Evolutionary conservation across 2,329 filamentous ascomycete species (phyloP), one percentile per base, ranked within the genome.

Genomic region (Cladobotryum protrusum): DNA sequence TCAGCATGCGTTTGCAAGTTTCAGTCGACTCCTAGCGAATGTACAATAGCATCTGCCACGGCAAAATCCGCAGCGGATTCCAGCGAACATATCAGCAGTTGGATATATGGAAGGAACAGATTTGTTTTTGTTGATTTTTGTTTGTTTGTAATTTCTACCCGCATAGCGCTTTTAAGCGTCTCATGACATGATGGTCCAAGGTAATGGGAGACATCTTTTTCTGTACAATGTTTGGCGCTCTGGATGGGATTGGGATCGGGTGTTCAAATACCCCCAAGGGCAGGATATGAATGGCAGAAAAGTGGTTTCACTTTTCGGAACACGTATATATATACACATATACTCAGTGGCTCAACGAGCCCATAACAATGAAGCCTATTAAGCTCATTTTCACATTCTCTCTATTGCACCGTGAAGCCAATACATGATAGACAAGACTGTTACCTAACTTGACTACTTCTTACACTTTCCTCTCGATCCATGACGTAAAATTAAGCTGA

Each of bases 191-290:
- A 34, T 40, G 24, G 20, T 20, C n/a, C 43, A 39, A 43, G 37
- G 33, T 44, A n/a, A 43, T 37, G 41, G 40, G 39, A 47, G 48
- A 50, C 32, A 47, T 34, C 32, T n/a, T 20, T 50, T 33, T n/a
- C n/a, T 48, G 41, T 47, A 37, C 37, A 29, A 34, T 50, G 14
- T 32, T 47, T 17, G 18, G 18, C 39, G 15, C 18, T 18, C 17
- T 13, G 39, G 18, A 45, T 34, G 39, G 44, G 33, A 45, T 43
- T 18, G 49, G 49, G 42, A 32, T 43, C 9, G 17, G 35, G 35
- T n/a, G 17, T n/a, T 37, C 35, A 37, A 37, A 37, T 37, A 37
- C 35, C 35, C 35, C 35, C 7, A n/a, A 13, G 35, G 35, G n/a
- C 12, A 13, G 17, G 35, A 29, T 29, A 29, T 29, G 4, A 29